These are phyloP conservation scores for Salix arbutifolia DNA, from an alignment of 345 rosid genomes.

Conservation along the genomic window DNA sequence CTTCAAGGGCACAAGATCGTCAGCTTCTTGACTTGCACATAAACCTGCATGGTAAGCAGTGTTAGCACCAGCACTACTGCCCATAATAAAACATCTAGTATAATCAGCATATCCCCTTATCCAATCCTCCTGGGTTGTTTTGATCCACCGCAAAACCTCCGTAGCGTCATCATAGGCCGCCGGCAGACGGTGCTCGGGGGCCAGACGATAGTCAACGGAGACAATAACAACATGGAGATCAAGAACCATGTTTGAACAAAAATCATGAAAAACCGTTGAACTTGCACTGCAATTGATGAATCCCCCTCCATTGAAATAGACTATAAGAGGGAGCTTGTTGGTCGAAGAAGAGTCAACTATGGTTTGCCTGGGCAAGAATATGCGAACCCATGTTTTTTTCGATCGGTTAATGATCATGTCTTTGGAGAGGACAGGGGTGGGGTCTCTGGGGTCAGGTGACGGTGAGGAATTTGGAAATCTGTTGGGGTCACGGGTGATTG, in stretches of 20 bases:
- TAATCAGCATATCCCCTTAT: conserved; percentile 32
- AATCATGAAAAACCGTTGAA: conserved; percentile 16
- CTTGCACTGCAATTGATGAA: conserved; percentile 40
- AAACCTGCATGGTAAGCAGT: conserved; percentile 43
- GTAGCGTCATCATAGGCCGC: conserved; percentile 58
- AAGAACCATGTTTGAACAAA: conserved; percentile 37
- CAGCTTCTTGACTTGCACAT: conserved; percentile 15
- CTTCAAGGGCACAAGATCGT: conserved; percentile 34
- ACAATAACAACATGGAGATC: conserved; percentile 36
- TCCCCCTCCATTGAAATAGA: conserved; percentile 60
- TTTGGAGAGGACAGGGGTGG: background rate
- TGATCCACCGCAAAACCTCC: conserved; percentile 44
- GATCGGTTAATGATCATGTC: background rate
- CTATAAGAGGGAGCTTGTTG: conserved; percentile 46
- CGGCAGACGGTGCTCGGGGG: conserved; percentile 71
- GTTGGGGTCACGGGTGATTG: conserved; percentile 30
- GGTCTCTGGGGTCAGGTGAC: conserved; percentile 16
- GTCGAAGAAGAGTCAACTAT: background rate
- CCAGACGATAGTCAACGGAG: conserved; percentile 47
- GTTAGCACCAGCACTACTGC: conserved; percentile 56
- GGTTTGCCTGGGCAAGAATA: conserved; percentile 25
- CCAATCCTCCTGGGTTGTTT: conserved; percentile 33
- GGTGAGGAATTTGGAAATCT: conserved; percentile 11
- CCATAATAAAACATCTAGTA: conserved; percentile 41
- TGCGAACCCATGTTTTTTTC: conserved; percentile 22